Evolutionary conservation across 352 stramenopile genomes (phyloP).

Genomic region (Phytophthora cryptogea): DNA sequence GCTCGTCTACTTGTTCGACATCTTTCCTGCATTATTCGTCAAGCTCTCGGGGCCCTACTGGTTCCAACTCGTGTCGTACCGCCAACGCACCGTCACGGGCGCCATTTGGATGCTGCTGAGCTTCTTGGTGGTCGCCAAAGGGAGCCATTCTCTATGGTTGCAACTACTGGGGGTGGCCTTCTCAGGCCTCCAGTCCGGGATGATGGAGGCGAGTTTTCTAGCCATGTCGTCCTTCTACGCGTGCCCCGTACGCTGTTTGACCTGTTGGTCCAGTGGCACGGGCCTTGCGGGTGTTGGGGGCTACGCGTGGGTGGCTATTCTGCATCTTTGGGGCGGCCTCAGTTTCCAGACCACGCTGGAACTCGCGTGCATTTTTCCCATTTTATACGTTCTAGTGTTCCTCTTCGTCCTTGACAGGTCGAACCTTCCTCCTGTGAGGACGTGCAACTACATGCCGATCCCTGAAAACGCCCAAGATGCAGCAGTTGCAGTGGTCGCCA

Average conservation of each 20-base stretch:
- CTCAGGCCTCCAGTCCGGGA: constrained; percentile 81
- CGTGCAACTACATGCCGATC: constrained; percentile 47
- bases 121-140: constrained; percentile 75
- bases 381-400: constrained; percentile 69
- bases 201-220: constrained; percentile 92
- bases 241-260: constrained; percentile 73
- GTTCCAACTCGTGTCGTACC: constrained; percentile 94
- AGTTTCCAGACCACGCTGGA: constrained; percentile 71
- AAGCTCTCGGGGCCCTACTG: constrained; percentile 93
- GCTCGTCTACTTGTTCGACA: constrained; percentile 93
- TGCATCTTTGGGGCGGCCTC: constrained; percentile 67
- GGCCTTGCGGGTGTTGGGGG: constrained; percentile 92
- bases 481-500: constrained; percentile 3
- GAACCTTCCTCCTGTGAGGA: constrained; percentile 41
- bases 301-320: constrained; percentile 87
- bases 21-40: constrained; percentile 87
- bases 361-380: constrained; percentile 63
- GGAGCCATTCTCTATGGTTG: constrained; percentile 57
- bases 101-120: constrained; percentile 82
- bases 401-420: constrained; percentile 62
- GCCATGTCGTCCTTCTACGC: constrained; percentile 87
- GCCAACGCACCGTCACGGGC: constrained; percentile 69
- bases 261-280: constrained; percentile 93
- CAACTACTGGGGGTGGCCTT: constrained; percentile 92
- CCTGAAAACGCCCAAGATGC: constrained; percentile 34